A percentile compares a stretch with the other conserved stretches of the same genome.
These are phyloP conservation scores for Parachlorella kessleri DNA, from an alignment of 139 green algal genomes.

Conservation along the genomic window DNA sequence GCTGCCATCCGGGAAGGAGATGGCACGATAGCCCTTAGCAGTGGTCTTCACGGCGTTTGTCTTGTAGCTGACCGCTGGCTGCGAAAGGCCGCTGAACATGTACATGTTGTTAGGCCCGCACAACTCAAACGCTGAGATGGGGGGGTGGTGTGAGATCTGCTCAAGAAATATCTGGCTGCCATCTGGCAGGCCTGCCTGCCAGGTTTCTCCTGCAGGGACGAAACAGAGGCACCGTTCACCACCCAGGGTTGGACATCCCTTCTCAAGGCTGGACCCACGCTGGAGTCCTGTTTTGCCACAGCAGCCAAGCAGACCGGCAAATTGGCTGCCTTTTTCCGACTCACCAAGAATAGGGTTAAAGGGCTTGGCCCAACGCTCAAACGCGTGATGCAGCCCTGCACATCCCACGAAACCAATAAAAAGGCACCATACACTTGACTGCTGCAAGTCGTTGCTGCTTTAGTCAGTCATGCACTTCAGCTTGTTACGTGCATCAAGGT, in stretches of 20 bases:
- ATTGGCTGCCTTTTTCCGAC: too few relatives aligned
- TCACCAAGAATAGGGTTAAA: constrained; percentile 93
- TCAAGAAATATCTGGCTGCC: constrained; percentile 75
- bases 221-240: too few relatives aligned
- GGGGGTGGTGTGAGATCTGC: constrained; percentile 79
- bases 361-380: constrained; percentile 76
- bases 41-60: constrained; percentile 75
- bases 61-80: constrained; percentile 74
- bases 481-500: too few relatives aligned
- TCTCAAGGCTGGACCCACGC: too few relatives aligned
- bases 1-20: constrained; percentile 72
- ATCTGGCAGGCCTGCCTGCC: constrained; percentile 63
- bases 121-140: constrained; percentile 79
- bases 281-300: too few relatives aligned
- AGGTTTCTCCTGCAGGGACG: constrained; percentile 56
- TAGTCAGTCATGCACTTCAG: too few relatives aligned
- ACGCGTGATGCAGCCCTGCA: constrained; percentile 46
- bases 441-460: too few relatives aligned
- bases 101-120: constrained; percentile 61
- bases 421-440: too few relatives aligned
- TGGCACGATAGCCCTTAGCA: constrained; percentile 60
- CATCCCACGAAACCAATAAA: too few relatives aligned
- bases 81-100: constrained; percentile 64
- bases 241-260: too few relatives aligned
- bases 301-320: too few relatives aligned